A percentile compares a stretch with the other conserved stretches of the same genome.
These are phyloP conservation scores for Infundibulicybe gibba DNA, from an alignment of 768 basidiomycete species.

Conservation along the genomic window DNA sequence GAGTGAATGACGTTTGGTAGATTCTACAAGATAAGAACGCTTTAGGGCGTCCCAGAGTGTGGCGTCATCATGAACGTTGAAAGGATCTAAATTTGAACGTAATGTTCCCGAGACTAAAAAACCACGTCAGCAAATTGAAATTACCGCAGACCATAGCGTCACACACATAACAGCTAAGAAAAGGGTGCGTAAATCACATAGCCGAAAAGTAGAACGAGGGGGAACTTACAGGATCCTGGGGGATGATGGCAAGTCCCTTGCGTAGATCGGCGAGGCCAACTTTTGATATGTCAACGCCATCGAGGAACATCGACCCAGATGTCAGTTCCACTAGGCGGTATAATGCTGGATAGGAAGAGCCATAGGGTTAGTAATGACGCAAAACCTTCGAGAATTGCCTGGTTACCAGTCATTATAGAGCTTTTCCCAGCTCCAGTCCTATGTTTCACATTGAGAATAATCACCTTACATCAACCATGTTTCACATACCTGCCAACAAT, in stretches of 20 bases:
- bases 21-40: constrained; percentile 78
- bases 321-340: constrained; percentile 82
- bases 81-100: constrained; percentile 88
- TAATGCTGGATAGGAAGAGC: constrained; percentile 45
- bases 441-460: constrained; percentile 2
- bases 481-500: constrained; percentile 62
- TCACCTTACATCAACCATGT: background rate
- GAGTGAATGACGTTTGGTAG: constrained; percentile 23
- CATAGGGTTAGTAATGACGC: background rate
- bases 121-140: constrained; percentile 5
- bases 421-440: constrained; percentile 89
- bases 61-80: constrained; percentile 75
- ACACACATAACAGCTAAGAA: constrained; percentile 43
- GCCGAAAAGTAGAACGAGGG: background rate
- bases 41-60: constrained; percentile 85
- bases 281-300: constrained; percentile 79
- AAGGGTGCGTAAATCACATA: background rate
- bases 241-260: constrained; percentile 71
- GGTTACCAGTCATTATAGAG: constrained; percentile 73
- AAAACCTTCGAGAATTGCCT: background rate
- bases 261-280: constrained; percentile 77
- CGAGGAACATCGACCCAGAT: constrained; percentile 73
- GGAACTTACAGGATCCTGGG: constrained; percentile 70
- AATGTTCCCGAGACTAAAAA: constrained; percentile 74
- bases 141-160: background rate